Base-by-base conservation (phyloP, 169 alveolate species). In the Pseudocohnilembus persalinus region DNA sequence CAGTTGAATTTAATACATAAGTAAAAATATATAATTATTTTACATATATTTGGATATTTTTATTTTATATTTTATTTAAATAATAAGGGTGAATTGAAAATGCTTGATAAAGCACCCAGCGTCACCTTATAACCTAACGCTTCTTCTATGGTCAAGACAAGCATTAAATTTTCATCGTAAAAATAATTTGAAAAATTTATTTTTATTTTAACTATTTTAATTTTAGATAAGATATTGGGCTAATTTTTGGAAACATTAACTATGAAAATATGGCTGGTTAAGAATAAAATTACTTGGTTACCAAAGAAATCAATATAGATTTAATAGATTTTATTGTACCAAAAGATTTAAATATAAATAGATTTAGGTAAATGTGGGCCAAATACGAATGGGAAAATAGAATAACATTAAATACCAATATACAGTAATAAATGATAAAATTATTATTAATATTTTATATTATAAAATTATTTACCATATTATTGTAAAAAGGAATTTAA, bases 301-400 rank as follows among this genome's bases (percentile, higher is more conserved):
- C 90, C 26, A 97, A 95, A 83, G 99, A 97, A 77, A 93, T 98
- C 24, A 82, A 83, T 65, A 93, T 98, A 15, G 97, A 97, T 73
- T 87, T 98, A 81, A 95, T 96, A 35, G 99, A 98, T 76, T 97
- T 93, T 78, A 90, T 97, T 0, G 73, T 88, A 20, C 98, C 98
- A 29, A 96, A 97, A 29, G 93, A 93, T 73, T 96, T 98, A 30
- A 93, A 97, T 26, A 95, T 97, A 31, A 91, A 91, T 49, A 91
- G 95, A 73, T 98, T 98, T 87, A 97, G 99, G 72, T 90, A 96
- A 79, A 91, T 93, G 89, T 98, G 99, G 99, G 95, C 98, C 31
- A 98, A 97, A 72, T 97, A 96, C 88, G 99, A 98, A 84, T 98
- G 99, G 99, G 99, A 98, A 88, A 96, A 97, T 88, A 97, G 91